These are phyloP conservation scores for Endogone sp. DNA, from an alignment of 192 early-diverging fungal species.

Conservation along the genomic window DNA sequence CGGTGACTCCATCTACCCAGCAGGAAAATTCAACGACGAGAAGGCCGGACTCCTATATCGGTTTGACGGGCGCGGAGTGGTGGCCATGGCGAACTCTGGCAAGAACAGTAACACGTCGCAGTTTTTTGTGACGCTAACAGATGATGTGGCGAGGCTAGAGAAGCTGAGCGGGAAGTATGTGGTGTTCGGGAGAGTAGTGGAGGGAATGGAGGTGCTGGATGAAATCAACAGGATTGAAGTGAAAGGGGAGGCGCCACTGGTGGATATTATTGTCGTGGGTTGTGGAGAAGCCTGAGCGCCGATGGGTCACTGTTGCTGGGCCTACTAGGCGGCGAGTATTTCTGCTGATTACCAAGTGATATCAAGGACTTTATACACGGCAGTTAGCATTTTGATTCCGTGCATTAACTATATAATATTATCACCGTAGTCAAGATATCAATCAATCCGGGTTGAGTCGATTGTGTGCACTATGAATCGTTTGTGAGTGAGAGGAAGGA, in stretches of 20 bases:
- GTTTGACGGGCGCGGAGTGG: slow-evolving; percentile 14
- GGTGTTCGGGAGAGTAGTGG: slow-evolving; percentile 59
- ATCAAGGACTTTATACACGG: no score
- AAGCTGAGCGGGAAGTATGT: slow-evolving; percentile 60
- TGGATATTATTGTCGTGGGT: slow-evolving; percentile 11
- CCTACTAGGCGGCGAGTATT: no score
- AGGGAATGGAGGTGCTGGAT: slow-evolving; percentile 53
- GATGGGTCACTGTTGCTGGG: no score
- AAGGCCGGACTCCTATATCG: slow-evolving; percentile 26
- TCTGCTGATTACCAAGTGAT: no score
- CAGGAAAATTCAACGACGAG: slow-evolving; percentile 56
- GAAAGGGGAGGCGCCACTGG: slow-evolving; percentile 17
- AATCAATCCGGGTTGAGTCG: no score
- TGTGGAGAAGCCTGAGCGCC: slow-evolving; percentile 14
- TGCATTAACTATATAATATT: no score
- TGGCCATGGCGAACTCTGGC: slow-evolving; percentile 61
- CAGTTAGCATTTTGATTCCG: no score
- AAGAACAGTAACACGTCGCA: slow-evolving; percentile 64
- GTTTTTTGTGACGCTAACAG: slow-evolving; percentile 40
- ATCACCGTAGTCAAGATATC: no score
- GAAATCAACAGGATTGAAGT: slow-evolving; percentile 26
- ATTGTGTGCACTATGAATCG: no score
- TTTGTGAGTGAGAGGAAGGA: no score
- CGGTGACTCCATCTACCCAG: slow-evolving; percentile 53
- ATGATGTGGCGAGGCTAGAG: slow-evolving; percentile 19